These are phyloP conservation scores for Mycena epipterygia DNA, from an alignment of 768 basidiomycete genomes.

Conservation along the genomic window DNA sequence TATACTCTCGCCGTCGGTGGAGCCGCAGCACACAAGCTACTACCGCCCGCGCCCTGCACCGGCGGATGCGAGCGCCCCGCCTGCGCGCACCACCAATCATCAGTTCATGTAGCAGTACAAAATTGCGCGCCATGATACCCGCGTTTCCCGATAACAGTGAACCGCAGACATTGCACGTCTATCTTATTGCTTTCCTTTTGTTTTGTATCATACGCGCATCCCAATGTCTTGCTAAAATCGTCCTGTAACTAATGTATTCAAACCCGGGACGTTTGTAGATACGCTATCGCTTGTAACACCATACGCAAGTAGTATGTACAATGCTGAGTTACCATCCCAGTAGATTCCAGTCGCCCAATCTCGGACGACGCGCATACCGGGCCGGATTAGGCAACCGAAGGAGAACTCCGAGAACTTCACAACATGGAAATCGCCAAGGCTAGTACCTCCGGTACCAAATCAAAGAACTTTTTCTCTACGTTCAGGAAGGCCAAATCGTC, in stretches of 20 bases:
- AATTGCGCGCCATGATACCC: constrained; percentile 5
- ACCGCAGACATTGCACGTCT: not conserved
- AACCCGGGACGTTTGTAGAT: not conserved
- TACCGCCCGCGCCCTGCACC: constrained; percentile 63
- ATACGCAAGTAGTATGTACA: too few relatives aligned
- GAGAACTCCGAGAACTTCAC: not conserved
- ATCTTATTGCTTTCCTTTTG: not conserved
- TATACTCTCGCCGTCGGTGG: constrained; percentile 55
- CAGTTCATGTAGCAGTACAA: constrained; percentile 27
- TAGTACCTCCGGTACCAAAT: not conserved
- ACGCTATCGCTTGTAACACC: not conserved
- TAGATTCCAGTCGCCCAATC: too few relatives aligned
- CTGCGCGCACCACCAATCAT: constrained; percentile 8
- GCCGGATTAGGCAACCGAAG: not conserved
- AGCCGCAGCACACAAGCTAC: constrained; percentile 61
- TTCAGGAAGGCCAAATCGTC: not conserved
- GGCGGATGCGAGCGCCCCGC: constrained; percentile 1
- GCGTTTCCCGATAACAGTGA: too few relatives aligned
- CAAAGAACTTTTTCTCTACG: not conserved
- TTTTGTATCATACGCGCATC: not conserved
- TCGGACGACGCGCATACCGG: not conserved
- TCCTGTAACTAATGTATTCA: constrained; percentile 15
- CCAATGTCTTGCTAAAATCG: not conserved
- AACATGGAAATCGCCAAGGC: constrained; percentile 2
- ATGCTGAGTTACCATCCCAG: too few relatives aligned